phyloP scores from a whole-genome alignment of 1,284 basidiomycete species.

The Papiliotrema flavescens region DNA sequence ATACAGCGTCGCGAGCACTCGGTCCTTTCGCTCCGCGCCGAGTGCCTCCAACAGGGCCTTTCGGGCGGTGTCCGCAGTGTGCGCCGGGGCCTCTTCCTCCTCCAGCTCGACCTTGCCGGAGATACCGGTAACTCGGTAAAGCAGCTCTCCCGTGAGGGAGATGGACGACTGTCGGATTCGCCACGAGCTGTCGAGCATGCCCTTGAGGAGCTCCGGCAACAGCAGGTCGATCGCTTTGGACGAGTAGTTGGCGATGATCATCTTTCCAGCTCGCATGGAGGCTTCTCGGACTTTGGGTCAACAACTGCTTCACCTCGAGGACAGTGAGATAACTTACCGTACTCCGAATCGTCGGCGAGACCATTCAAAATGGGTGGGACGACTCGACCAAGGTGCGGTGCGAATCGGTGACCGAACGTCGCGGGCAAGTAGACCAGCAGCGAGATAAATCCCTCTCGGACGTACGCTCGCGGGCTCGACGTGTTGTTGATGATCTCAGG shows the following conservation, averaged over 20 bases:
- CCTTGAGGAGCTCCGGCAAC: conserved; percentile 88
- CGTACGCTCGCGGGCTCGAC: conserved; percentile 81
- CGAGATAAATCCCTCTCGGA: conserved; percentile 98
- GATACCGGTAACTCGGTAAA: conserved; percentile 98
- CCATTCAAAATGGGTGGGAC: conserved; percentile 90
- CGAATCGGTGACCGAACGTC: conserved; percentile 91
- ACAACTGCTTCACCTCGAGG: background rate
- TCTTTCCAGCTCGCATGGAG: conserved; percentile 97
- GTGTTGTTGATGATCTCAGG: conserved; percentile 93
- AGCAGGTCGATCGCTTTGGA: conserved; percentile 88
- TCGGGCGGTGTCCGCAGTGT: conserved; percentile 71
- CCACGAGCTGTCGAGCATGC: conserved; percentile 94
- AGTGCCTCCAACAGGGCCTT: conserved; percentile 83
- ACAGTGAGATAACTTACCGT: conserved; percentile 44
- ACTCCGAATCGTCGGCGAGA: conserved; percentile 90
- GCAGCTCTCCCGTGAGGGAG: conserved; percentile 88
- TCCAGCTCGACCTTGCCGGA: conserved; percentile 83
- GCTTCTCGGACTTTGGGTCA: conserved; percentile 69
- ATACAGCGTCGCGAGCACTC: conserved; percentile 86
- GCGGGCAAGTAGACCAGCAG: conserved; percentile 93
- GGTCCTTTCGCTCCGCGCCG: conserved; percentile 82
- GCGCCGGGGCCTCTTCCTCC: conserved; percentile 67
- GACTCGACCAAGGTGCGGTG: conserved; percentile 91
- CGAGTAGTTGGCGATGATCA: conserved; percentile 97
- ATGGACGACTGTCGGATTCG: conserved; percentile 95